Percentiles rank a stretch among this genome's conserved stretches.
phyloP scores from a whole-genome alignment of 2,329 filamentous ascomycete species.

The Calonectria pauciramosa region DNA sequence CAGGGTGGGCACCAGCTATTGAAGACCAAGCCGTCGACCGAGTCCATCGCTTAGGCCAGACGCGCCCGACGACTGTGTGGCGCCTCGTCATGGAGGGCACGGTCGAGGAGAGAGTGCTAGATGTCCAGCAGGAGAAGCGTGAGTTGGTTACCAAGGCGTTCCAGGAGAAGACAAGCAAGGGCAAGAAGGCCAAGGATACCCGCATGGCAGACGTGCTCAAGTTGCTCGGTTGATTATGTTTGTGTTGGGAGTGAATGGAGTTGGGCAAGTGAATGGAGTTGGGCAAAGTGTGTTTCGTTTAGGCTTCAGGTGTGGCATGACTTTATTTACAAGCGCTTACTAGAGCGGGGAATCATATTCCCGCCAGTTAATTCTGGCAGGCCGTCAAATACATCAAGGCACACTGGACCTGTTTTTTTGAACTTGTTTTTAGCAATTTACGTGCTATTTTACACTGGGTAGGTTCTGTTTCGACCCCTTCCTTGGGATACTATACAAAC shows the following conservation, averaged over 20 bases:
- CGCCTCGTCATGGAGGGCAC: conserved; percentile 84
- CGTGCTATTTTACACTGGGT: conserved; percentile 22
- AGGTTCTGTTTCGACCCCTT: conserved; percentile 27
- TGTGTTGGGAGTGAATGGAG: neutral
- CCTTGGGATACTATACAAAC: conserved; percentile 33
- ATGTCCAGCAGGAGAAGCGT: conserved; percentile 84
- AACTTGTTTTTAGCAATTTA: conserved; percentile 35
- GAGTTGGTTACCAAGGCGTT: conserved; percentile 84
- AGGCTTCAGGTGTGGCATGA: neutral
- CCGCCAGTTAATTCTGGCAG: neutral
- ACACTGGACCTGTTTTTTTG: conserved; percentile 22
- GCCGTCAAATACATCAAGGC: neutral
- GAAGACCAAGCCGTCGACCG: conserved; percentile 93
- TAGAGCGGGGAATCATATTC: neutral
- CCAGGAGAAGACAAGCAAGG: conserved; percentile 71
- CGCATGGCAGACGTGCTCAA: conserved; percentile 69
- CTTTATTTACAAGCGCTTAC: neutral
- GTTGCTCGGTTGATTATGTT: conserved; percentile 53
- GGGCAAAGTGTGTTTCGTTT: neutral
- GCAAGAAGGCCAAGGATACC: conserved; percentile 69
- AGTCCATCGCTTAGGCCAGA: conserved; percentile 89
- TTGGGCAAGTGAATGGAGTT: neutral
- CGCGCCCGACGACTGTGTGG: conserved; percentile 82
- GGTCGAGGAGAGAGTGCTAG: conserved; percentile 85
- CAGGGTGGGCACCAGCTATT: conserved; percentile 91